Conservation (phyloP, 1,139 yeast genomes). For the Taphrina pruni region DNA sequence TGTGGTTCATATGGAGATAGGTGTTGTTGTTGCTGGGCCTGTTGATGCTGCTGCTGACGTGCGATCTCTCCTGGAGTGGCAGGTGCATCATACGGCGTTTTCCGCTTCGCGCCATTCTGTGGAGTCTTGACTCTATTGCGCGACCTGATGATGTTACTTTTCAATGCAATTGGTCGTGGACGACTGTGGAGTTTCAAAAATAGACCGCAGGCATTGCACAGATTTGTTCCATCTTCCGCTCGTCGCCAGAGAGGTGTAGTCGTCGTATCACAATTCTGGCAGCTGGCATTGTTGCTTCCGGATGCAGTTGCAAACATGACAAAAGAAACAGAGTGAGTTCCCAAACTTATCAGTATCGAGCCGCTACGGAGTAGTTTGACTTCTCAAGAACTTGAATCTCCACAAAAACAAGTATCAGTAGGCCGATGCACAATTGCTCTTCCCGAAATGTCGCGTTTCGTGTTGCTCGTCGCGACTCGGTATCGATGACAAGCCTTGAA, state of each 20-base stretch:
- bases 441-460: no score
- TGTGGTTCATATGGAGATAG: slow-evolving; percentile 35
- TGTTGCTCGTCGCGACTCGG: background rate
- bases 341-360: no score
- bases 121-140: slow-evolving; percentile 76
- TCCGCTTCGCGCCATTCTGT: slow-evolving; percentile 44
- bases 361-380: no score
- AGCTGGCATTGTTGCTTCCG: slow-evolving; percentile 50
- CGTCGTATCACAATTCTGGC: slow-evolving; percentile 88
- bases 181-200: slow-evolving; percentile 89
- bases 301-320: slow-evolving; percentile 21
- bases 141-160: slow-evolving; percentile 89
- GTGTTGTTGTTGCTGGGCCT: slow-evolving; percentile 36
- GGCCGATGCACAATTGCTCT: no score
- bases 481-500: background rate
- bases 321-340: no score
- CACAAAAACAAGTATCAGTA: background rate
- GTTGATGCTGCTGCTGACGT: slow-evolving; percentile 35
- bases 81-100: slow-evolving; percentile 31
- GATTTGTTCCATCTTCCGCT: slow-evolving; percentile 88
- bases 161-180: slow-evolving; percentile 86
- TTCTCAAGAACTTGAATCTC: background rate
- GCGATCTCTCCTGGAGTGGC: slow-evolving; percentile 32
- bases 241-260: slow-evolving; percentile 96
- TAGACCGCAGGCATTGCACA: slow-evolving; percentile 94